phyloP scores from a whole-genome alignment of 2,329 filamentous ascomycete species.

The Parastagonospora nodorum region DNA sequence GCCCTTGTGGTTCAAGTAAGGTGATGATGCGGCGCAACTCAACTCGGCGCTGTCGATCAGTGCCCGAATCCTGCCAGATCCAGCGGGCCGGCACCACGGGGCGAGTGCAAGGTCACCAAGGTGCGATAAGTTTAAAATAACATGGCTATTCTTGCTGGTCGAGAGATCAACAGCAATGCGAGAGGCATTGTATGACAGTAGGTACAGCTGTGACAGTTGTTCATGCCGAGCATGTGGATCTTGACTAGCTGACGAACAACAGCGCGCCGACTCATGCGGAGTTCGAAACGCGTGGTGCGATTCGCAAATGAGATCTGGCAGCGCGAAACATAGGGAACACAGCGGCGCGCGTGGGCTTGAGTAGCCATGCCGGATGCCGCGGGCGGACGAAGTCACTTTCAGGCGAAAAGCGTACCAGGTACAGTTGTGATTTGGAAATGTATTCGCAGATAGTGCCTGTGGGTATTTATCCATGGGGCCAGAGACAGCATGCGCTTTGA shows the following conservation, averaged over 20 bases:
- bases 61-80: background rate
- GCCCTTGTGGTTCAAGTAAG: too few relatives aligned
- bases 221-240: background rate
- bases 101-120: background rate
- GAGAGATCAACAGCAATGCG: background rate
- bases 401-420: too few relatives aligned
- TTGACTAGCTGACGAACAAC: background rate
- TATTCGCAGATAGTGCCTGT: background rate
- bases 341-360: background rate
- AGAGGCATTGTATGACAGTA: background rate
- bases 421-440: background rate
- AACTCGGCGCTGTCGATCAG: background rate
- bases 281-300: constrained; percentile 5
- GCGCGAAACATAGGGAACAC: background rate
- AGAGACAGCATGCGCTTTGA: background rate
- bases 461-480: background rate
- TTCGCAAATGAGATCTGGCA: background rate
- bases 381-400: background rate
- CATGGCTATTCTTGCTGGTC: background rate
- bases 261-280: constrained; percentile 1
- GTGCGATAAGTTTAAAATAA: background rate
- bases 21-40: background rate
- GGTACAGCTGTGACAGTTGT: background rate
- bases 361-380: background rate
- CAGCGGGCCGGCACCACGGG: background rate